phyloP scores from a whole-genome alignment of 176 grass and related monocot genomes.

The Themeda triandra region DNA sequence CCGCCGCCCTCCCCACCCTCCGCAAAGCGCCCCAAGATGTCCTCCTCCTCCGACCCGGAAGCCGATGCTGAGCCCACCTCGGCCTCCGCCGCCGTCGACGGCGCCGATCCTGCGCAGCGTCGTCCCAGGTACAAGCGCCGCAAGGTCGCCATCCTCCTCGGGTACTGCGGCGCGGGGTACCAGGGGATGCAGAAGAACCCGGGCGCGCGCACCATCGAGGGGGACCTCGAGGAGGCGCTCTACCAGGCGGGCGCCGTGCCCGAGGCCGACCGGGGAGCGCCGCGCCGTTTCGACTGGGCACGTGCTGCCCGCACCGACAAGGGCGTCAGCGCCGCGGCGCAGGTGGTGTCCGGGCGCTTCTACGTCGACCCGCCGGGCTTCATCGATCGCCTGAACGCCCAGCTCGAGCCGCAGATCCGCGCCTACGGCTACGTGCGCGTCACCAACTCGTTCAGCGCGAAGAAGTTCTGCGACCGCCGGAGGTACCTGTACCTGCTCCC shows the following conservation, averaged over 20 bases:
- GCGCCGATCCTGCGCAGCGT: constrained; percentile 29
- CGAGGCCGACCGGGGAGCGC: constrained; percentile 52
- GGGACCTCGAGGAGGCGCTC: constrained; percentile 93
- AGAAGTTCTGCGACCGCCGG: constrained; percentile 90
- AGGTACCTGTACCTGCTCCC: constrained; percentile 89
- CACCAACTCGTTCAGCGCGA: constrained; percentile 81
- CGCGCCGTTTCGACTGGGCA: constrained; percentile 77
- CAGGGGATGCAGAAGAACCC: constrained; percentile 99
- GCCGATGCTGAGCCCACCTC: constrained; percentile 17
- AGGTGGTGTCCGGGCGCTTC: constrained; percentile 92
- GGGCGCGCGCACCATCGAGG: constrained; percentile 88
- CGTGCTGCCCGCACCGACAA: constrained; percentile 91
- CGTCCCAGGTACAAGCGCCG: constrained; percentile 80
- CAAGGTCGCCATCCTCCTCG: constrained; percentile 86
- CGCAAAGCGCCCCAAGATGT: constrained; percentile 79
- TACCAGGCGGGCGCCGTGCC: constrained; percentile 72
- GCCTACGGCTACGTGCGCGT: constrained; percentile 78
- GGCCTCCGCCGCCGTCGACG: constrained; percentile 28
- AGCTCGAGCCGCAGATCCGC: constrained; percentile 71
- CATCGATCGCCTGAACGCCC: constrained; percentile 64
- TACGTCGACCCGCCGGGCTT: constrained; percentile 74
- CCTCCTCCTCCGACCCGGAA: constrained; percentile 54
- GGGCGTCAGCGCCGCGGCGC: constrained; percentile 81
- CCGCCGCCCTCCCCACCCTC: constrained; percentile 55
- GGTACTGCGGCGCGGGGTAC: constrained; percentile 86